Base-by-base conservation (phyloP, 768 basidiomycete genomes). In the Lenzites betulinus region DNA sequence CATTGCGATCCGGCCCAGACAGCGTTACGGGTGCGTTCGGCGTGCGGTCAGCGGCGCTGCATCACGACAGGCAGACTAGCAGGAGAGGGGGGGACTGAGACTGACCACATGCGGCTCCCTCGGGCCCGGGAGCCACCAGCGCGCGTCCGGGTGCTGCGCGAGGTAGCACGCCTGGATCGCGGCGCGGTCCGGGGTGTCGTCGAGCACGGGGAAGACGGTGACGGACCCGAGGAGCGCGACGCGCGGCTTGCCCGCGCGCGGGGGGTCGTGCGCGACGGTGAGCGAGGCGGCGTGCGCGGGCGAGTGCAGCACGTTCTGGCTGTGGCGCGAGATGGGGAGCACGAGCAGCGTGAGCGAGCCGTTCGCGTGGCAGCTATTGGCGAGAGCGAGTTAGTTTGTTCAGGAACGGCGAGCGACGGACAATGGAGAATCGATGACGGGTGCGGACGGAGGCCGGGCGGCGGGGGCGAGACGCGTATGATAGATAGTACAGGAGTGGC, bases 251-350 rank as follows among this genome's bases (percentile, higher is more conserved):
- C 73, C 74, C 16, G 82, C 82, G 4, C 75, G 73, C 13, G 81
- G 80, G 5, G 68, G 71, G 15, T 70, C 70, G 35, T 74, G 70
- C 56, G 73, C 72, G 30, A 83, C 68, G 7, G 81, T 77, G 54
- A 83, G 74, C 6, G 81, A 81, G 5, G 81, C 81, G 9, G 75
- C 59, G 52, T 77, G 79, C 6, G 66, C 60, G 6, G 74, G 65
- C 2, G 78, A 75, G 23, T 68, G 71, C 22, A 81, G 66, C 41
- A 84, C 76, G 68, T 84, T 83, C 68, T 76, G 75, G 65, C 77
- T 78, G 65, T 83, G 81, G 47, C 78, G 77, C n/a, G 82, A 82
- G 54, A 83, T 83, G 16, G 81, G 80, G 51, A 84, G 74, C 66
- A 83, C 78, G 36, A 84, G 69, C 20, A 84, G 71, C 3, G 79